These are phyloP conservation scores for Yueomyces sinensis DNA, from an alignment of 805 yeast genomes.

Conservation along the genomic window DNA sequence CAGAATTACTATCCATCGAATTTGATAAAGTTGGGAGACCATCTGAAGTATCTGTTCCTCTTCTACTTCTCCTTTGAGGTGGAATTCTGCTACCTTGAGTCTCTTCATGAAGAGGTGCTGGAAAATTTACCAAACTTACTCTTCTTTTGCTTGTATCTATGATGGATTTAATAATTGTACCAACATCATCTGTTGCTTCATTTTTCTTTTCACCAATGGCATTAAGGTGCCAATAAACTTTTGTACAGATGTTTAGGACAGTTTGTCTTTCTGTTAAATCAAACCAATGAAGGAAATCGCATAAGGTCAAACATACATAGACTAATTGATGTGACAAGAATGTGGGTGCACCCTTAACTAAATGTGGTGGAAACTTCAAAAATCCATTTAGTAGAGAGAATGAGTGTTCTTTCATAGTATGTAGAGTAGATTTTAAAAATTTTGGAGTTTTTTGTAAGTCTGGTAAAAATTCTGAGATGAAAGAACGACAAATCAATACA, in stretches of 20 bases:
- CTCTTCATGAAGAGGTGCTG: slow-evolving; percentile 3
- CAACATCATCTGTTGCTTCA: slow-evolving; percentile 49
- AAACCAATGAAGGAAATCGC: slow-evolving; percentile 32
- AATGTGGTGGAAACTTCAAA: slow-evolving; percentile 30
- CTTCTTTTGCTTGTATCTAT: slow-evolving; percentile 31
- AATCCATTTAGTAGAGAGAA: slow-evolving; percentile 33
- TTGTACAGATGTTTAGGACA: slow-evolving; percentile 34
- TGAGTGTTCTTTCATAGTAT: slow-evolving; percentile 33
- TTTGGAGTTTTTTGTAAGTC: slow-evolving; percentile 12
- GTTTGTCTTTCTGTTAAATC: slow-evolving; percentile 28
- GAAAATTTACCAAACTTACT: slow-evolving; percentile 7
- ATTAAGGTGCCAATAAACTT: slow-evolving; percentile 45
- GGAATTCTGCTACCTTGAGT: too few relatives aligned
- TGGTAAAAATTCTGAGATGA: slow-evolving; percentile 18
- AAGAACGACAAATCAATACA: slow-evolving; percentile 28
- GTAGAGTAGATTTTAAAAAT: slow-evolving; percentile 21
- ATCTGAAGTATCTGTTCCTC: neutral
- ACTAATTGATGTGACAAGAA: slow-evolving; percentile 39
- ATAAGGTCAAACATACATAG: slow-evolving; percentile 39
- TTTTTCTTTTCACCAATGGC: slow-evolving; percentile 42
- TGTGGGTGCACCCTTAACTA: slow-evolving; percentile 43
- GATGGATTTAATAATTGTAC: slow-evolving; percentile 37
- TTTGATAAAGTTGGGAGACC: neutral
- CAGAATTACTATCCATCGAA: neutral
- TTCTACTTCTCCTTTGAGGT: neutral